Base-by-base conservation (phyloP, 208 protist genomes). In the Trypanosomatidae sp. region DNA sequence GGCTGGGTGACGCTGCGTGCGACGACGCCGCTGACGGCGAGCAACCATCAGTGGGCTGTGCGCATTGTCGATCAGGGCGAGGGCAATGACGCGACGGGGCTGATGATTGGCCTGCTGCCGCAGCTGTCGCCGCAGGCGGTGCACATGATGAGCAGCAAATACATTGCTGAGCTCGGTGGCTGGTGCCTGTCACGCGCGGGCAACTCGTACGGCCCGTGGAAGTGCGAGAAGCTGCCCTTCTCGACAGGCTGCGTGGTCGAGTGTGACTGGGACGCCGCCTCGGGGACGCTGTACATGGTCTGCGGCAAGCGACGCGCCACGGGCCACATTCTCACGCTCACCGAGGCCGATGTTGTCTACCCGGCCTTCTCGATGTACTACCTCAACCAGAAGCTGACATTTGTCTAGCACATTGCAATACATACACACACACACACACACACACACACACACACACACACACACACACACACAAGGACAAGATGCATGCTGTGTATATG, bases 351-450 rank as follows among this genome's bases (percentile, higher is more conserved):
- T 33, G 53, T 63, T 6, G 46, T 92, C 8, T 95, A 84, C 38
- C 87, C 87, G 4, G 82, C 87, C 23, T 55, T 95, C 18, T 92
- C 83, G 21, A 83, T 95, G 78, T 95, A 92, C 49, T 95, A 95
- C 51, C 45, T 89, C 20, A 92, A 92, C 53, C 87, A 95, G 38
- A 90, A 89, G 39, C 52, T 95, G 8, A 56, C 73, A 2, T 95
- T 95, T 79, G 87, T 95, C 7, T 95, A 61, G 53, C 2, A n/a
- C n/a, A n/a, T n/a, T n/a, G n/a, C n/a, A n/a, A n/a, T n/a, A n/a
- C n/a, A n/a, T n/a, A n/a, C n/a, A n/a, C n/a, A n/a, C n/a, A n/a
- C n/a, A n/a, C n/a, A n/a, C n/a, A n/a, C n/a, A n/a, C n/a, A n/a
- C n/a, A n/a, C n/a, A n/a, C n/a, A n/a, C n/a, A n/a, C n/a, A n/a